Base-by-base conservation (phyloP, 495 filamentous ascomycete species). In the Mytilinidion resinicola region DNA sequence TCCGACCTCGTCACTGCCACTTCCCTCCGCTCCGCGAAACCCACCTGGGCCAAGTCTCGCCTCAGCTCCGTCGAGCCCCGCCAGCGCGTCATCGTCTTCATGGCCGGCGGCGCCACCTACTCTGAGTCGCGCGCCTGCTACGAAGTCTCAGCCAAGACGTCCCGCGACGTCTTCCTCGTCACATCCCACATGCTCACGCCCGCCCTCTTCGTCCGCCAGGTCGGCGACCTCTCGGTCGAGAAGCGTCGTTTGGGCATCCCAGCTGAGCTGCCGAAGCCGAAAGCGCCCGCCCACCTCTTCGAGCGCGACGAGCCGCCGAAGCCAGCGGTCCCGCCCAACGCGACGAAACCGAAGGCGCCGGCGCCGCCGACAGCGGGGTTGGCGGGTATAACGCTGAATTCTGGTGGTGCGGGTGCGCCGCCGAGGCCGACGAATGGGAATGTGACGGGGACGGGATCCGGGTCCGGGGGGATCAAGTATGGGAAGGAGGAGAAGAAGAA, bases 21-120 rank as follows among this genome's bases (percentile, higher is more conserved):
- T 33, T 96, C 92, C 4, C 76, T 98, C 38, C 80, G 86, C 61
- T 89, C 88, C 60, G 89, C 90, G 19, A 95, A 95, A 63, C 93
- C 93, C 7, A 93, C 91, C 9, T 98, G 93, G 93, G 93, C 93
- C 8, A 87, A 87, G 50, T 86, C 88, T 11, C 82, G 89, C 53
- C 78, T 84, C 25, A 79, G 85, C 14, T 81, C 82, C 9, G 81
- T 86, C 17, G 91, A 96, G 64, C 90, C 88, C 52, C 82, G 85
- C 46, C 93, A 98, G 72, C 85, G 93, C 42, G 82, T 97, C 46
- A 87, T 98, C 57, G 86, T 97, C 47, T 96, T 96, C 70, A 87
- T 97, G 83, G 92, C 93, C 17, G 93, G 95, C 37, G 93, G 93
- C 41, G 95, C 95, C 7, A 98, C 91, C 3, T 93, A 91, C 70